Base-by-base conservation (phyloP, 345 rosid species). In the Rhodamnia argentea region DNA sequence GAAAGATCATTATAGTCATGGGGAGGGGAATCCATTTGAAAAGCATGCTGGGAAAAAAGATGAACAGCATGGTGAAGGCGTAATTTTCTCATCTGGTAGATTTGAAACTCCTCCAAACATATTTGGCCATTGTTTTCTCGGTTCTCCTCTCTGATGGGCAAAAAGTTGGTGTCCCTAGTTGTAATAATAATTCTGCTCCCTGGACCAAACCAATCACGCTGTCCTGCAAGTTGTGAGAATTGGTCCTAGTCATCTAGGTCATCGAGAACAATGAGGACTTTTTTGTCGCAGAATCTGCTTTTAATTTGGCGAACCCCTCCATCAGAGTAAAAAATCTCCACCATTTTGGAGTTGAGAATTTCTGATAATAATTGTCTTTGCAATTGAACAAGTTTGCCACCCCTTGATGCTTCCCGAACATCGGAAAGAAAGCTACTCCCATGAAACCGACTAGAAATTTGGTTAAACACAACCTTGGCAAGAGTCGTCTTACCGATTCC, bases 31-130 rank as follows among this genome's bases (percentile, higher is more conserved):
- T 58, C 64, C 64, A 58, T 58, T 12, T 7, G 11, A 0, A 58
- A 58, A 58, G 64, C 29, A 26, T 58, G 29, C 29, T 0, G 1
- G 0, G 29, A 11, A 3, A 58, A 58, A 58, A 26, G 29, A 0
- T 26, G 15, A 58, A 26, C 0, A 26, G 64, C 64, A 58, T 58
- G 4, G 15, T 5, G 13, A 58, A 26, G 3, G 1, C 4, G 3
- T 29, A 58, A 3, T 58, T 58, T 15, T 0, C 29, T 26, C 64
- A 58, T 26, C 26, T 5, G 29, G 12, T 58, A 58, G 0, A 58
- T 26, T 58, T 58, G 11, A 58, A 58, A 58, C 64, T 58, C 64
- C 5, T 3, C 15, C 0, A 58, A 13, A 26, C 0, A 0, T 12
- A 2, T 58, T 58, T 58, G 64, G 13, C 5, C 29, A 58, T 2